Percentiles rank a stretch among this genome's conserved stretches.
Conservation (phyloP, 257 asterid species). For the Jacaranda mimosifolia region DNA sequence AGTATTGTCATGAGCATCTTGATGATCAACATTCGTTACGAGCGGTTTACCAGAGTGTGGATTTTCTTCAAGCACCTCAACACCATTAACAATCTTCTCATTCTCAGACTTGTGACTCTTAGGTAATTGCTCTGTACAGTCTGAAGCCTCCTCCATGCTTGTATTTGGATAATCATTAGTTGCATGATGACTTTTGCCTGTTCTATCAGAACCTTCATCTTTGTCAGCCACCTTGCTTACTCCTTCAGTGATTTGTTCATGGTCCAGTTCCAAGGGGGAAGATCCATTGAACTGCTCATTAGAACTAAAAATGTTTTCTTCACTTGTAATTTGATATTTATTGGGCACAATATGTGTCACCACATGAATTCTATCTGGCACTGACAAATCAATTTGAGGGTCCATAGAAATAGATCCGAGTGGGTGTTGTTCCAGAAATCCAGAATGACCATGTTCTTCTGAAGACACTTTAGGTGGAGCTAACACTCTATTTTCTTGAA, state of each 20-base stretch:
- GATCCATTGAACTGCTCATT: conserved; percentile 37
- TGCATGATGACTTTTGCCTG: conserved; percentile 29
- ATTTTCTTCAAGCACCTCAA: conserved; percentile 33
- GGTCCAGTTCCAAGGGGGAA: conserved; percentile 33
- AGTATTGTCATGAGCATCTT: conserved; percentile 29
- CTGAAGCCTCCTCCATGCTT: conserved; percentile 32
- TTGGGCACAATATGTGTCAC: conserved; percentile 23
- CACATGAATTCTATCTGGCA: conserved; percentile 42
- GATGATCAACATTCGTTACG: conserved; percentile 34
- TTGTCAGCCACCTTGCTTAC: conserved; percentile 30
- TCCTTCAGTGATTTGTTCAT: conserved; percentile 35
- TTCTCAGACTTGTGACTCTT: conserved; percentile 24
- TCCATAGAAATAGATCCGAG: conserved; percentile 73
- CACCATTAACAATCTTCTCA: conserved; percentile 43
- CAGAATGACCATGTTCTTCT: conserved; percentile 53
- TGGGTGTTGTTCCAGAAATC: conserved; percentile 61
- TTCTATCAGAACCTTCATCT: conserved; percentile 38
- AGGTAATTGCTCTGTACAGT: conserved; percentile 14
- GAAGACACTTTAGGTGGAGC: conserved; percentile 70
- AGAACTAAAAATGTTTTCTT: conserved; percentile 42
- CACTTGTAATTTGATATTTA: conserved; percentile 37
- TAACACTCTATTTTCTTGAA: conserved; percentile 88
- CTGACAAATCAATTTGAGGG: conserved; percentile 49
- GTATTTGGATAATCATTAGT: conserved; percentile 35
- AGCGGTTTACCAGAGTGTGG: conserved; percentile 23